Conservation (phyloP, 192 early-diverging fungal genomes). For the Thoreauomyces humboldtii region DNA sequence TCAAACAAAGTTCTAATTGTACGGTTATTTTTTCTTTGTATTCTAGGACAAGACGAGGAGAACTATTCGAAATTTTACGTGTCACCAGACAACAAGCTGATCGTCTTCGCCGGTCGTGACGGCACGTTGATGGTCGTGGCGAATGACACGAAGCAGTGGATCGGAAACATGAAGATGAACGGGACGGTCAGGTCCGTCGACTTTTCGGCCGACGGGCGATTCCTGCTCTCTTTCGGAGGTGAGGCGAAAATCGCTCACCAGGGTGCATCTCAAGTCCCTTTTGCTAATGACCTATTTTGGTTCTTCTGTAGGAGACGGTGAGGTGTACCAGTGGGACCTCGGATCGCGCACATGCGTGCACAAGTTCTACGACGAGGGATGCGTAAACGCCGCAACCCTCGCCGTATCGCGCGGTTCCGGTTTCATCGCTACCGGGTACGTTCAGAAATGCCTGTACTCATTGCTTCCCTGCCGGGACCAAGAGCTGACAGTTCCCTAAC, state of each 20-base stretch:
- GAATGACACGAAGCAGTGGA: conserved; percentile 80
- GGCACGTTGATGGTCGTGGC: conserved; percentile 83
- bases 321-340: conserved; percentile 90
- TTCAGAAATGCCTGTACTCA: too few species aligned
- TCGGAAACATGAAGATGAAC: conserved; percentile 89
- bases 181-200: conserved; percentile 65
- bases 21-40: neutral
- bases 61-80: conserved; percentile 68
- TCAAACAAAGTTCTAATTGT: neutral
- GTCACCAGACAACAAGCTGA: conserved; percentile 66
- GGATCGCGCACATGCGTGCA: conserved; percentile 69
- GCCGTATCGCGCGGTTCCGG: conserved; percentile 66
- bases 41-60: conserved; percentile 61
- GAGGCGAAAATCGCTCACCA: neutral
- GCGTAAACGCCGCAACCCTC: conserved; percentile 71
- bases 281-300: neutral
- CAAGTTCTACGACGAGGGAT: conserved; percentile 78
- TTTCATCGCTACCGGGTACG: conserved; percentile 85
- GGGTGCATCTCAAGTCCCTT: too few species aligned
- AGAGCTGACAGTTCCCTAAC: too few species aligned
- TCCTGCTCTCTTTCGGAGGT: conserved; percentile 73
- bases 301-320: conserved; percentile 71
- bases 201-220: conserved; percentile 78
- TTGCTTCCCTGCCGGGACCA: too few species aligned
- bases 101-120: conserved; percentile 76